Evolutionary conservation across 208 protist species (phyloP).

Genomic region (Crithidia thermophila): DNA sequence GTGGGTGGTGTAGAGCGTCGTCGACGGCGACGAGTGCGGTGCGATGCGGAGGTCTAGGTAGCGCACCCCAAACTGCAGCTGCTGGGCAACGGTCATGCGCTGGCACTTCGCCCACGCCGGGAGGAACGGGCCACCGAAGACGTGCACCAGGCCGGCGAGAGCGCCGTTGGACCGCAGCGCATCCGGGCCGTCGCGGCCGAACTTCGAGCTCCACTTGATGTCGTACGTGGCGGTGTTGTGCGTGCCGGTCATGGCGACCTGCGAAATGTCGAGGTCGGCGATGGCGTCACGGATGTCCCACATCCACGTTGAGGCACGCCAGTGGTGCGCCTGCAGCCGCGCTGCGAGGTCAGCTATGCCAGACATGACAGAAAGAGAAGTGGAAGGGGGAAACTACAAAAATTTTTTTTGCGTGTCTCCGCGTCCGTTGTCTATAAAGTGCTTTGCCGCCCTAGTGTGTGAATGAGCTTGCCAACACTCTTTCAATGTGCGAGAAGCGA

Average conservation of each 20-base stretch:
- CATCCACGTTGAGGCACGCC: slow-evolving; percentile 46
- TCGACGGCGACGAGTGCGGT: slow-evolving; percentile 1
- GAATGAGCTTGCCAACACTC: too few relatives aligned
- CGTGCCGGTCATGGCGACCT: slow-evolving; percentile 41
- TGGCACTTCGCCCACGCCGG: slow-evolving; percentile 53
- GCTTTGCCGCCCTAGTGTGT: too few relatives aligned
- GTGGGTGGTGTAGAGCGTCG: slow-evolving; percentile 44
- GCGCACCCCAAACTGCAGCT: slow-evolving; percentile 52
- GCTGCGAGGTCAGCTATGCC: not conserved
- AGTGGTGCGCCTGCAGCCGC: slow-evolving; percentile 2
- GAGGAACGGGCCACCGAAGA: slow-evolving; percentile 28
- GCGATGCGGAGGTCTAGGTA: slow-evolving; percentile 55
- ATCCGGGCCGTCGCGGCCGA: slow-evolving; percentile 43
- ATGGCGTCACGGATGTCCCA: slow-evolving; percentile 37
- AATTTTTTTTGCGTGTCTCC: too few relatives aligned
- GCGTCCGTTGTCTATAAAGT: too few relatives aligned
- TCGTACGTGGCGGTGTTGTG: slow-evolving; percentile 55
- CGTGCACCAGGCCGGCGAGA: slow-evolving; percentile 19
- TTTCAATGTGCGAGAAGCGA: too few relatives aligned
- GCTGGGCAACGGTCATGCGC: slow-evolving; percentile 38
- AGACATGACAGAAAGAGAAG: too few relatives aligned
- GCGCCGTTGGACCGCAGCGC: slow-evolving; percentile 12
- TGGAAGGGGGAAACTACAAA: too few relatives aligned
- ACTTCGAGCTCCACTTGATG: slow-evolving; percentile 29
- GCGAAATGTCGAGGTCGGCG: slow-evolving; percentile 28